phyloP scores from a whole-genome alignment of 2,329 filamentous ascomycete species.

The Neofusicoccum laricinum region DNA sequence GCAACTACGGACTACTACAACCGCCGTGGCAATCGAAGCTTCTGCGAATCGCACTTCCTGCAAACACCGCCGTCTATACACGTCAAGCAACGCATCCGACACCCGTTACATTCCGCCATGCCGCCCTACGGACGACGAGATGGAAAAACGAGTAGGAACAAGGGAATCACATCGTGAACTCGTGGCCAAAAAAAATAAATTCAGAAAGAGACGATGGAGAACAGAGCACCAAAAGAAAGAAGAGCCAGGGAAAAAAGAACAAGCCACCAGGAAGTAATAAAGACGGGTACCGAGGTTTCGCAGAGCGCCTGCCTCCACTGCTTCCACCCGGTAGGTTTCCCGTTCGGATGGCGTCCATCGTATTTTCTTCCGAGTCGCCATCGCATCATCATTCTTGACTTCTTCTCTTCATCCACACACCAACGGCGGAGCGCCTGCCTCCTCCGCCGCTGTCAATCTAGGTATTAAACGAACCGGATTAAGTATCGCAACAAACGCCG shows the following conservation, averaged over 20 bases:
- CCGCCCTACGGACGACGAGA: neutral
- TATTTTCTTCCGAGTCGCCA: slow-evolving; percentile 5
- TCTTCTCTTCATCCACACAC: neutral
- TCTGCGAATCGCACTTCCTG: neutral
- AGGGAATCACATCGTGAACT: slow-evolving; percentile 17
- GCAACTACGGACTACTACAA: neutral
- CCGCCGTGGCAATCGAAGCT: neutral
- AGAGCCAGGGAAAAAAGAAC: neutral
- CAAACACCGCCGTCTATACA: neutral
- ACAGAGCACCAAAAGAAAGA: neutral
- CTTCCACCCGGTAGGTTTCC: neutral
- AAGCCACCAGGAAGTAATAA: slow-evolving; percentile 2
- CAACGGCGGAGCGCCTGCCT: slow-evolving; percentile 14
- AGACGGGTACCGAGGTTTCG: neutral
- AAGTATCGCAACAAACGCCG: neutral
- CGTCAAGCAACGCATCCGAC: neutral
- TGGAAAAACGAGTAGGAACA: neutral
- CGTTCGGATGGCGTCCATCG: neutral
- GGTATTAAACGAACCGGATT: slow-evolving; percentile 4
- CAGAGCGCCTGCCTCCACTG: slow-evolving; percentile 17
- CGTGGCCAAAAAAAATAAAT: slow-evolving; percentile 3
- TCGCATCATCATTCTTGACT: neutral
- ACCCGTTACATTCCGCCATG: neutral
- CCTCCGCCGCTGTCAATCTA: slow-evolving; percentile 14
- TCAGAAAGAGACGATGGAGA: neutral